A percentile compares a stretch with the other conserved stretches of the same genome.
These are phyloP conservation scores for Solanum habrochaites DNA, from an alignment of 257 asterid genomes.

Conservation along the genomic window DNA sequence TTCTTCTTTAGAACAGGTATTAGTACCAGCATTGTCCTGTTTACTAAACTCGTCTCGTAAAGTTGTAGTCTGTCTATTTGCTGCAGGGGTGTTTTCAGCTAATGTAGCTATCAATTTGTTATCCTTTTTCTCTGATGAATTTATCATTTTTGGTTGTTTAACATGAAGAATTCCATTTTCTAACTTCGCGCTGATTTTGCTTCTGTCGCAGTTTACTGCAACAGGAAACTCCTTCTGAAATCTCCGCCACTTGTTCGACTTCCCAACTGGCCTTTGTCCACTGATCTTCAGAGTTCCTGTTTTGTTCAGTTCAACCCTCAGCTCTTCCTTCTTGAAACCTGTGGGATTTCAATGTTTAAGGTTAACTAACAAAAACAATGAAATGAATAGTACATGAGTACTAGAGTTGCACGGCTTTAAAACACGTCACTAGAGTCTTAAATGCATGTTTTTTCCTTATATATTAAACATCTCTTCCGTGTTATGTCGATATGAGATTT, in stretches of 20 bases:
- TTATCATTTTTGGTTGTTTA: conserved; percentile 35
- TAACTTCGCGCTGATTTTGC: conserved; percentile 46
- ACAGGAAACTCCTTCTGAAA: conserved; percentile 46
- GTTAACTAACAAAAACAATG: not conserved
- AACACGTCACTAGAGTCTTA: not conserved
- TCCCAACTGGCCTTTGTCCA: conserved; percentile 27
- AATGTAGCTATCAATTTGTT: not conserved
- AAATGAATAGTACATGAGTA: not conserved
- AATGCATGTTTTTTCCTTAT: not conserved
- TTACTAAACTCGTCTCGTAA: not conserved
- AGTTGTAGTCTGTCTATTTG: not conserved
- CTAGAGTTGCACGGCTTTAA: not conserved
- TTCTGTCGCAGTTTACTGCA: conserved; percentile 29
- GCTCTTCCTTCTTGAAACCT: conserved; percentile 51
- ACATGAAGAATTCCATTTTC: conserved; percentile 39
- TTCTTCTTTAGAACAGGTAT: not conserved
- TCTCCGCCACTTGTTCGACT: conserved; percentile 12
- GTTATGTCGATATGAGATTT: not conserved
- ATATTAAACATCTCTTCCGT: not conserved
- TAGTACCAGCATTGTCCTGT: not conserved
- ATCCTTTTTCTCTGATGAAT: conserved; percentile 13
- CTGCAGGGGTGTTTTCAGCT: not conserved
- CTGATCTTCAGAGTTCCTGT: conserved; percentile 35
- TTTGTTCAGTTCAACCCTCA: conserved; percentile 37
- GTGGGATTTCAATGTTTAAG: not conserved